Conservation (phyloP, 495 filamentous ascomycete genomes). For the Hypoxylon cercidicola region DNA sequence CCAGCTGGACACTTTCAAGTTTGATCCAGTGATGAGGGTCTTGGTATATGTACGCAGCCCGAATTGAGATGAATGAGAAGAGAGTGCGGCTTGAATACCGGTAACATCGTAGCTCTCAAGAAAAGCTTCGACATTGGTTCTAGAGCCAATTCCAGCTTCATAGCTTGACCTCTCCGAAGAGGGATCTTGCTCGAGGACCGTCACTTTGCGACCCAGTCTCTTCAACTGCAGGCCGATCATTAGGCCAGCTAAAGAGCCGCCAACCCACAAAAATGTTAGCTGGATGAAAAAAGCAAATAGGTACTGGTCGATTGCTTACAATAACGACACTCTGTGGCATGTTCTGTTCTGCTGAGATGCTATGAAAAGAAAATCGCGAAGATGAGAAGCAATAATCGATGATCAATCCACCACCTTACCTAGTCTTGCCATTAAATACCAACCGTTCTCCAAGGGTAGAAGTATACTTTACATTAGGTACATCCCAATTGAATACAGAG, state of each 20-base stretch:
- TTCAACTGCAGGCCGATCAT: slow-evolving; percentile 57
- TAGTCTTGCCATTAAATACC: no score
- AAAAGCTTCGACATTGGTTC: slow-evolving; percentile 29
- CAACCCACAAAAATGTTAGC: slow-evolving; percentile 38
- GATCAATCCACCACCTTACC: no score
- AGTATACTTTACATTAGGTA: no score
- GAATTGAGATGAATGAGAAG: neutral
- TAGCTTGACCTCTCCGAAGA: slow-evolving; percentile 52
- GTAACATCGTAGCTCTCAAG: slow-evolving; percentile 36
- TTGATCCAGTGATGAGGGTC: neutral
- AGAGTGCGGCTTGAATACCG: neutral
- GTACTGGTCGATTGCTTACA: no score
- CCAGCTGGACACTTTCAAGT: slow-evolving; percentile 57
- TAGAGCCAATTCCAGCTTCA: slow-evolving; percentile 61
- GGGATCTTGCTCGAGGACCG: slow-evolving; percentile 59
- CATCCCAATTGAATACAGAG: no score
- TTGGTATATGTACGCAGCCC: neutral
- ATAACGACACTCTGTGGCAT: no score
- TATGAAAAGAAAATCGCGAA: no score
- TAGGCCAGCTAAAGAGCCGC: slow-evolving; percentile 52
- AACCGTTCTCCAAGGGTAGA: no score
- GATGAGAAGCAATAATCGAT: no score
- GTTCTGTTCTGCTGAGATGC: no score
- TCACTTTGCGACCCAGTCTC: slow-evolving; percentile 52
- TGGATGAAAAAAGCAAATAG: no score